These are phyloP conservation scores for Sideroxylon spinosum DNA, from an alignment of 179 eudicot species.

Conservation along the genomic window DNA sequence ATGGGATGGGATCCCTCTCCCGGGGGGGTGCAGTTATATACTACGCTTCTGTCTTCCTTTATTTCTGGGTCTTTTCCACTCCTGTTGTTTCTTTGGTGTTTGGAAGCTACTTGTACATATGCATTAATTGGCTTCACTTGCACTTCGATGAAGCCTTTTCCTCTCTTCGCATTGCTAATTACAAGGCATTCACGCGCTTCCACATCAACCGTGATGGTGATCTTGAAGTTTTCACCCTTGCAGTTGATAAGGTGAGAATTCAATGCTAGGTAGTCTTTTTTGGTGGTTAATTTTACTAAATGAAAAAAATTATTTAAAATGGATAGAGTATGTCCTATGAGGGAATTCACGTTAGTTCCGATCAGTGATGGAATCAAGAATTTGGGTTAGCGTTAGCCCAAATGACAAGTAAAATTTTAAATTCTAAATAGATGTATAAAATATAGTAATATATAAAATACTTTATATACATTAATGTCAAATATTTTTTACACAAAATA, in stretches of 20 bases:
- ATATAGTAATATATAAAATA: too few relatives aligned
- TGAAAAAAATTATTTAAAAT: too few relatives aligned
- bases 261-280: slow-evolving; percentile 38
- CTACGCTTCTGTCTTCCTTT: slow-evolving; percentile 91
- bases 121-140: slow-evolving; percentile 87
- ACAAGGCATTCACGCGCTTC: slow-evolving; percentile 93
- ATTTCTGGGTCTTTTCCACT: slow-evolving; percentile 94
- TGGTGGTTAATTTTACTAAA: too few relatives aligned
- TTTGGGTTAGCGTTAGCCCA: too few relatives aligned
- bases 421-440: too few relatives aligned
- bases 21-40: slow-evolving; percentile 76
- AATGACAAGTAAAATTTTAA: too few relatives aligned
- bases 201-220: slow-evolving; percentile 68
- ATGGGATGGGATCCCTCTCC: slow-evolving; percentile 71
- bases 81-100: slow-evolving; percentile 88
- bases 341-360: too few relatives aligned
- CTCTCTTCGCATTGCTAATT: slow-evolving; percentile 87
- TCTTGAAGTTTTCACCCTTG: slow-evolving; percentile 92
- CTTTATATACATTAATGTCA: too few relatives aligned
- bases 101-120: slow-evolving; percentile 89
- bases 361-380: too few relatives aligned
- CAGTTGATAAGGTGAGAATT: slow-evolving; percentile 82
- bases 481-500: too few relatives aligned
- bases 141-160: slow-evolving; percentile 97
- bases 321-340: too few relatives aligned